phyloP scores from a whole-genome alignment of 768 basidiomycete genomes.

The Boletus subcaerulescens region DNA sequence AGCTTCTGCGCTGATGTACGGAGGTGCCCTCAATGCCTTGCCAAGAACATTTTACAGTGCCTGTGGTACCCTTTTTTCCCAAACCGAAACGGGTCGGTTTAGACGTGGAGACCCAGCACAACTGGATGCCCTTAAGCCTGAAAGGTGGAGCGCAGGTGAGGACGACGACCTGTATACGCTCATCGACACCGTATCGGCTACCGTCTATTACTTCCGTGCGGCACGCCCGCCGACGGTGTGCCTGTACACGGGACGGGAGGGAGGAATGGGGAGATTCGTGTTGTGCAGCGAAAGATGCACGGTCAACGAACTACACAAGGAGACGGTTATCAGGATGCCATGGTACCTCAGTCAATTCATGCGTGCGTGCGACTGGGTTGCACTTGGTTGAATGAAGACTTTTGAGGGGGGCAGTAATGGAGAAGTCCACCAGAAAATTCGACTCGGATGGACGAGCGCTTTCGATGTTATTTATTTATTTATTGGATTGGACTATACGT shows the following conservation, averaged over 20 bases:
- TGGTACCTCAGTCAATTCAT: slow-evolving; percentile 16
- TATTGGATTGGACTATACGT: too few relatives aligned
- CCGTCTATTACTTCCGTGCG: slow-evolving; percentile 25
- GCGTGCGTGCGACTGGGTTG: slow-evolving; percentile 24
- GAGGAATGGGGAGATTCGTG: slow-evolving; percentile 21
- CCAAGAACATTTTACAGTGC: slow-evolving; percentile 18
- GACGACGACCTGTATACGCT: slow-evolving; percentile 22
- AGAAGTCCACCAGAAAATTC: too few relatives aligned
- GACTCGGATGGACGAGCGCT: too few relatives aligned
- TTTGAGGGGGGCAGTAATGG: too few relatives aligned
- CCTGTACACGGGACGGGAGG: slow-evolving; percentile 18
- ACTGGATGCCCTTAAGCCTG: background rate
- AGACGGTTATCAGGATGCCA: slow-evolving; percentile 25
- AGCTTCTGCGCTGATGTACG: slow-evolving; percentile 16
- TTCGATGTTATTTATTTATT: too few relatives aligned
- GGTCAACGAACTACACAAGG: slow-evolving; percentile 23
- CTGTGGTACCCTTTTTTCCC: slow-evolving; percentile 15
- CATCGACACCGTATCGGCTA: slow-evolving; percentile 20
- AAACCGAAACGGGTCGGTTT: slow-evolving; percentile 3
- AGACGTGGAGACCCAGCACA: slow-evolving; percentile 19
- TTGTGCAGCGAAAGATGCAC: slow-evolving; percentile 21
- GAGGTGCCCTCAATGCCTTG: slow-evolving; percentile 2
- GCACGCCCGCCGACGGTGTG: slow-evolving; percentile 23
- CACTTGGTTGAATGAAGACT: slow-evolving; percentile 6
- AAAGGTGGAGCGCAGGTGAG: background rate